Conservation (phyloP, 352 stramenopile genomes). For the Blastocystis sp. region DNA sequence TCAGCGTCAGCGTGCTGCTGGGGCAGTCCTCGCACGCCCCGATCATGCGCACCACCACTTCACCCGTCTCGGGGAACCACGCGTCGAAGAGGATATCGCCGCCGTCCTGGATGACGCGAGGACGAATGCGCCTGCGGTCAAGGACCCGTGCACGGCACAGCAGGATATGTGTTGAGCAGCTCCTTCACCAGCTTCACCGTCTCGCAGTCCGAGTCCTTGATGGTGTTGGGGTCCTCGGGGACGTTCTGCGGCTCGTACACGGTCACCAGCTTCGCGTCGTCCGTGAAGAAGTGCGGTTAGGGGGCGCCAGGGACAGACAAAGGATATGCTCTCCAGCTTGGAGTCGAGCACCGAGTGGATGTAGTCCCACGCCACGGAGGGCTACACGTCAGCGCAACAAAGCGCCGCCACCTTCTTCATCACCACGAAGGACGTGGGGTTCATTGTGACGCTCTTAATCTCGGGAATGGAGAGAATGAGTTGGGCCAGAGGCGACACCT, state of each 20-base stretch:
- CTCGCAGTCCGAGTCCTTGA: conserved; percentile 73
- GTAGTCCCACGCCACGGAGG: conserved; percentile 57
- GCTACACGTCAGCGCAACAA: conserved; percentile 15
- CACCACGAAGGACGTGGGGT: conserved; percentile 6
- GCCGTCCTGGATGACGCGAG: conserved; percentile 95
- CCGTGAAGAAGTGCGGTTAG: conserved; percentile 48
- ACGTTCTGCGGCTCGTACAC: conserved; percentile 50
- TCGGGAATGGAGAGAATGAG: conserved; percentile 48
- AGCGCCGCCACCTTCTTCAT: conserved; percentile 24
- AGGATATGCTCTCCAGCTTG: conserved; percentile 65
- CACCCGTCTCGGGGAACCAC: conserved; percentile 53
- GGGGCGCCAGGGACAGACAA: neutral
- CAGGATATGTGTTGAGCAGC: conserved; percentile 85
- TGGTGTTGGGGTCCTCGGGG: conserved; percentile 55
- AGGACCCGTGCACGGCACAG: neutral
- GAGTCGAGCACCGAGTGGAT: conserved; percentile 17
- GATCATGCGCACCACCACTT: conserved; percentile 71
- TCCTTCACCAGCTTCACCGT: conserved; percentile 99
- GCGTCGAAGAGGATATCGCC: conserved; percentile 95
- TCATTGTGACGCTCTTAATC: conserved; percentile 44
- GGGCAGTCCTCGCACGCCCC: conserved; percentile 96
- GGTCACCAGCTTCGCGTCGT: conserved; percentile 22
- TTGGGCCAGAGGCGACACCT: conserved; percentile 39
- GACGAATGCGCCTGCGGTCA: conserved; percentile 83
- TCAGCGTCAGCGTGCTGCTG: conserved; percentile 92